phyloP scores from a whole-genome alignment of 495 filamentous ascomycete genomes.

The Hyphodiscus hymeniophilus region DNA sequence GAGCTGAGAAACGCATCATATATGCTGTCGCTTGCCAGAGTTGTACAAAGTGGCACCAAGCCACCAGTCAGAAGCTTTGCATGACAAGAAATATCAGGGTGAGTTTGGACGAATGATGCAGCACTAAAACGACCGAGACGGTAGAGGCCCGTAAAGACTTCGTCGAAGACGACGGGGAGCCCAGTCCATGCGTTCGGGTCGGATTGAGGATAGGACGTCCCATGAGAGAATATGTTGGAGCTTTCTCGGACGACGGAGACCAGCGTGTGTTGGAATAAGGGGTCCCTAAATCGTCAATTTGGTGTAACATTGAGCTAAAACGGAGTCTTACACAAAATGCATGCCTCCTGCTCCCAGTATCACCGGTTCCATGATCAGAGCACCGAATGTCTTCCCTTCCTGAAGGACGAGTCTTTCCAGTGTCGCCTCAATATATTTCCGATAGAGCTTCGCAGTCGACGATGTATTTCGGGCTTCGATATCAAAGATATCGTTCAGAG shows the following conservation, averaged over 20 bases:
- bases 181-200: conserved; percentile 47
- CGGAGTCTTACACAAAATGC: conserved; percentile 53
- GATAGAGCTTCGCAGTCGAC: conserved; percentile 39
- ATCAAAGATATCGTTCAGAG: conserved; percentile 54
- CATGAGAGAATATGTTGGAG: conserved; percentile 37
- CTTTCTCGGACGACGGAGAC: conserved; percentile 51
- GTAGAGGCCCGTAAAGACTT: conserved; percentile 77
- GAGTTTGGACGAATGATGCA: conserved; percentile 53
- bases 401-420: conserved; percentile 40
- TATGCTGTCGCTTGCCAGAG: conserved; percentile 60
- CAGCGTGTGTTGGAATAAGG: conserved; percentile 65
- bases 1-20: conserved; percentile 59
- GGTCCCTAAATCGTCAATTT: conserved; percentile 45
- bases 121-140: conserved; percentile 60
- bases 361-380: conserved; percentile 66
- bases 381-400: conserved; percentile 59
- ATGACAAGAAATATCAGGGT: conserved; percentile 65
- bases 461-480: conserved; percentile 37
- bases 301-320: neutral
- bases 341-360: conserved; percentile 73
- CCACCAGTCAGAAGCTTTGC: conserved; percentile 76
- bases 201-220: conserved; percentile 14
- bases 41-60: conserved; percentile 63
- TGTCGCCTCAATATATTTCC: conserved; percentile 43
- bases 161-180: conserved; percentile 67